Conservation (phyloP, 345 rosid genomes). For the Sapria himalayana region DNA sequence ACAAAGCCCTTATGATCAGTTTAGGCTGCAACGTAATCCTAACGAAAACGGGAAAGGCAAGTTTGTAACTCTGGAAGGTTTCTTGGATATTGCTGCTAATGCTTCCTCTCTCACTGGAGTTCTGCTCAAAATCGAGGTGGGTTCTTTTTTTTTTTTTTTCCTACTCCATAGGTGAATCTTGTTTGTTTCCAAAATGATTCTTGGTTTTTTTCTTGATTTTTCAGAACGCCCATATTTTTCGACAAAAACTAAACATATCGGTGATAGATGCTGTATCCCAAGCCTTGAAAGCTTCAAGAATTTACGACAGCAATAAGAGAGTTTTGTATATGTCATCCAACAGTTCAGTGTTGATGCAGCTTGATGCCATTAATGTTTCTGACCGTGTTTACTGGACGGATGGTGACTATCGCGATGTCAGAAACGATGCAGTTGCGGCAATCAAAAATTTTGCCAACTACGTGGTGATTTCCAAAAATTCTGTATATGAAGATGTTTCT, state of each 20-base stretch:
- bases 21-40: conserved; percentile 33
- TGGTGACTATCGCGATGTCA: conserved; percentile 38
- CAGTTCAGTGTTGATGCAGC: conserved; percentile 47
- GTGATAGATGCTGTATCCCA: too few species aligned
- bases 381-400: conserved; percentile 45
- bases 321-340: conserved; percentile 68
- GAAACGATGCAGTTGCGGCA: conserved; percentile 22
- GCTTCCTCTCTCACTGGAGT: conserved; percentile 49
- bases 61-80: conserved; percentile 29
- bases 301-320: conserved; percentile 20
- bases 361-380: conserved; percentile 27
- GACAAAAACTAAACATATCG: too few species aligned
- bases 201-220: too few species aligned
- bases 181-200: too few species aligned
- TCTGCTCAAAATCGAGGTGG: conserved; percentile 71
- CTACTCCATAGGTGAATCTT: too few species aligned
- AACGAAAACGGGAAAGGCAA: conserved; percentile 22
- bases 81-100: conserved; percentile 41
- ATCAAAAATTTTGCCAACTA: conserved; percentile 48
- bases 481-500: conserved; percentile 17
- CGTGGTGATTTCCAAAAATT: conserved; percentile 35
- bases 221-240: too few species aligned
- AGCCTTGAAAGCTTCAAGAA: too few species aligned
- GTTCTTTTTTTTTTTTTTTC: too few species aligned
- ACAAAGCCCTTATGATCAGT: conserved; percentile 16